Conservation (phyloP, 305 asterid genomes). For the Fraxinus baroniana region DNA sequence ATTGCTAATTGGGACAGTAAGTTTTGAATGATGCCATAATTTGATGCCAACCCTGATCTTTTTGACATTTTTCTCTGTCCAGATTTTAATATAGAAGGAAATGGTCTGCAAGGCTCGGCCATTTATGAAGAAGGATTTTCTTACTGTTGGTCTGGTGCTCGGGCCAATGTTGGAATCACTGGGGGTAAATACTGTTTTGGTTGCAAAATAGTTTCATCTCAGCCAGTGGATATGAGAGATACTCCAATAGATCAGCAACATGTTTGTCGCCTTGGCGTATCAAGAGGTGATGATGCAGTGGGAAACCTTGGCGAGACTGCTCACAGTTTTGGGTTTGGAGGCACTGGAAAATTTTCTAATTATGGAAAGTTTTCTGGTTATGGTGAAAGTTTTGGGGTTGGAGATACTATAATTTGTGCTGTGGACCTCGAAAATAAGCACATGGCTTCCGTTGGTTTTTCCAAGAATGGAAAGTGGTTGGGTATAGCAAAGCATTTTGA, state of each 20-base stretch:
- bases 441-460: slow-evolving; percentile 52
- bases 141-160: slow-evolving; percentile 78
- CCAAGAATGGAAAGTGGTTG: slow-evolving; percentile 55
- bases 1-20: background rate
- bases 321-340: slow-evolving; percentile 53
- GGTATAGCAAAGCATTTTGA: slow-evolving; percentile 54
- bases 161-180: slow-evolving; percentile 56
- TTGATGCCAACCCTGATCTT: background rate
- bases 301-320: slow-evolving; percentile 53
- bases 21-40: background rate
- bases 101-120: slow-evolving; percentile 56
- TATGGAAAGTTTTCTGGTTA: slow-evolving; percentile 36
- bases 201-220: slow-evolving; percentile 48
- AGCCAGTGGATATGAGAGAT: slow-evolving; percentile 52
- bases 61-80: slow-evolving; percentile 22
- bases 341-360: slow-evolving; percentile 48
- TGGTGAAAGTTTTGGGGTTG: slow-evolving; percentile 50
- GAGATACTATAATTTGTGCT: slow-evolving; percentile 52
- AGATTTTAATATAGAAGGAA: slow-evolving; percentile 52
- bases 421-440: slow-evolving; percentile 48
- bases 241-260: slow-evolving; percentile 46
- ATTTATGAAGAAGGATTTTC: slow-evolving; percentile 55
- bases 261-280: slow-evolving; percentile 51
- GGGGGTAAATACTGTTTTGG: slow-evolving; percentile 66
- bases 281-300: slow-evolving; percentile 51